Evolutionary conservation across 805 yeast genomes (phyloP), one percentile per base, ranked within the genome.

Genomic region (Hemisphaericaspora nanyangensis): DNA sequence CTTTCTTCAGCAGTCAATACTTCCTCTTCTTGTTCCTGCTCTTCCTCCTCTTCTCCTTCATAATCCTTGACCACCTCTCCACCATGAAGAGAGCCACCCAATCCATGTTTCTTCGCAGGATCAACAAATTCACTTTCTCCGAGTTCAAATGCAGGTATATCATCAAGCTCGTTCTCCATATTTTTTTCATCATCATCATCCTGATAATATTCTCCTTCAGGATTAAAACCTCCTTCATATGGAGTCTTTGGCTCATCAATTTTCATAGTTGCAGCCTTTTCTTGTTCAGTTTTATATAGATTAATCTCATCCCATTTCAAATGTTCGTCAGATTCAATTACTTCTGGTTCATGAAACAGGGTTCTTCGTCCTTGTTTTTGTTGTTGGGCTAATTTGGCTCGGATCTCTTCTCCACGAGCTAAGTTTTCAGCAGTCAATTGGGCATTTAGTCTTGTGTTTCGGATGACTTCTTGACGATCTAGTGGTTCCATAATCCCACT

Each of bases 241-340:
- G 97, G 97, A 1, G 97, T 90, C 68, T 90, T 90, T 17, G 97
- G 97, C 58, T 90, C 97, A 54, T 87, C 95, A 31, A 90, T 87
- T 51, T 81, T 80, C 88, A 82, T 82, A 20, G 86, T 82, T 17
- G 88, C 76, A 8, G 73, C 61, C 59, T 79, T 79, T 49, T 83
- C 86, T 56, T 78, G 85, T 55, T 89, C 95, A 3, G 86, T 74
- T 37, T 74, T 76, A 37, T 73, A 76, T 38, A 90, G 60, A 52
- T 90, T 90, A 45, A 80, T 68, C 48, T 85, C 90, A 56, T 90
- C 95, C 96, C 96, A 90, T 55, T 80, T 74, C 49, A 88, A 69
- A 47, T 76, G 82, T 2, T 58, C 65, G 0, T 43, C 45, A 7
- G 24, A 30, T 2, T 33, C 42, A 18, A 6, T 20, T 13, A 18